phyloP scores from a whole-genome alignment of 257 asterid species.

The Ligustrum vulgare region DNA sequence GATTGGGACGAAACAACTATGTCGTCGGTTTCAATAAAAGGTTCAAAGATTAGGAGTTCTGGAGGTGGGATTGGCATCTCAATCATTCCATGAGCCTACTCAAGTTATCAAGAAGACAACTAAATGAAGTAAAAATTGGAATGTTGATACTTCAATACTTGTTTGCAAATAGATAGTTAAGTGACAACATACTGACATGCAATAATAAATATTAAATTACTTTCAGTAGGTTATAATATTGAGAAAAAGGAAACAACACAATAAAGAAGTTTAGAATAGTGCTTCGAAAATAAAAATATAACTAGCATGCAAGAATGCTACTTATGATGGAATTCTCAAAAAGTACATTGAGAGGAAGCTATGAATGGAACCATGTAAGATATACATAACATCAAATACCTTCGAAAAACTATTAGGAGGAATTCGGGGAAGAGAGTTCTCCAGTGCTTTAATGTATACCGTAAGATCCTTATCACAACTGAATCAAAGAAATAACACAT shows the following conservation, averaged over 20 bases:
- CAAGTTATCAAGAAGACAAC: background rate
- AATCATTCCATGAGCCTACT: conserved; percentile 72
- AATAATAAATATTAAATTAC: background rate
- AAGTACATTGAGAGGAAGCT: background rate
- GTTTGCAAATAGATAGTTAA: background rate
- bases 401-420: conserved; percentile 81
- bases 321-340: background rate
- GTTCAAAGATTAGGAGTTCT: conserved; percentile 74
- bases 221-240: background rate
- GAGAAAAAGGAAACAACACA: background rate
- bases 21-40: conserved; percentile 83
- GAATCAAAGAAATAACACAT: conserved; percentile 26
- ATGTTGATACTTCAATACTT: background rate
- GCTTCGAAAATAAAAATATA: background rate
- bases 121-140: background rate
- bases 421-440: conserved; percentile 56
- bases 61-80: conserved; percentile 93
- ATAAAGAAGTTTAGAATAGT: background rate
- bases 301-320: background rate
- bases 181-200: background rate
- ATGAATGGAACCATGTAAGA: too few relatives aligned
- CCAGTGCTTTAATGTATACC: conserved; percentile 62
- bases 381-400: conserved; percentile 35
- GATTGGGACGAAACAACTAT: conserved; percentile 54
- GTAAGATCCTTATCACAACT: conserved; percentile 70